Evolutionary conservation across 2,329 filamentous ascomycete genomes (phyloP).

Genomic region (Cladosporium phlei): DNA sequence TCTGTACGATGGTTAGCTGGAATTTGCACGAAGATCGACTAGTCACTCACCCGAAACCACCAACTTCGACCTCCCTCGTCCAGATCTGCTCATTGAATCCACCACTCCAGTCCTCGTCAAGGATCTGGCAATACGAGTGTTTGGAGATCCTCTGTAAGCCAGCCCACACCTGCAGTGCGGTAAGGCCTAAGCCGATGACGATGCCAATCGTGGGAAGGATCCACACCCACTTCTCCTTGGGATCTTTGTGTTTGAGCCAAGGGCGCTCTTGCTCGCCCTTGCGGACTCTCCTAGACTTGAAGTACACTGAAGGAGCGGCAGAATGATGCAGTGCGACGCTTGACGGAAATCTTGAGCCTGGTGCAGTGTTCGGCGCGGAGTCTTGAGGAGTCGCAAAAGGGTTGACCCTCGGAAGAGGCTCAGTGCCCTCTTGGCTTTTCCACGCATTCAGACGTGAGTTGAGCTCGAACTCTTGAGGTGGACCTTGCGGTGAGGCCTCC

Average conservation of each 20-base stretch:
- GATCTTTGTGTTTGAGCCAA: slow-evolving; percentile 68
- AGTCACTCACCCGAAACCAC: slow-evolving; percentile 64
- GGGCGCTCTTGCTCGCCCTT: slow-evolving; percentile 72
- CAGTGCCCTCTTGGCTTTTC: background rate
- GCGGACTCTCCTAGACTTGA: slow-evolving; percentile 67
- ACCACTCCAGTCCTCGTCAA: slow-evolving; percentile 61
- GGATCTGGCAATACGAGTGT: slow-evolving; percentile 66
- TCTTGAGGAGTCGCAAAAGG: slow-evolving; percentile 39
- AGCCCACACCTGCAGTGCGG: slow-evolving; percentile 70
- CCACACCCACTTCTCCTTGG: slow-evolving; percentile 80
- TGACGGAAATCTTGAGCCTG: slow-evolving; percentile 40
- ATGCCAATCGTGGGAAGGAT: slow-evolving; percentile 73
- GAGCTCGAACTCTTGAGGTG: background rate
- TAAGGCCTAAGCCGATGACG: slow-evolving; percentile 60
- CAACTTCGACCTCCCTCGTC: slow-evolving; percentile 70
- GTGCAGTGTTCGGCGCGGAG: slow-evolving; percentile 42
- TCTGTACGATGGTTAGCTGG: too few species aligned
- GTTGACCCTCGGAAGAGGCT: slow-evolving; percentile 15
- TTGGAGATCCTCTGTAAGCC: slow-evolving; percentile 66
- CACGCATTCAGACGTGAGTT: background rate
- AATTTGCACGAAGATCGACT: too few species aligned
- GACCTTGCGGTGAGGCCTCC: background rate
- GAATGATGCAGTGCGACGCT: slow-evolving; percentile 35
- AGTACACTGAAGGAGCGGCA: slow-evolving; percentile 47
- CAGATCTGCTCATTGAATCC: slow-evolving; percentile 57